phyloP scores from a whole-genome alignment of 1,139 yeast species.

The Candida pseudoviswanathii region DNA sequence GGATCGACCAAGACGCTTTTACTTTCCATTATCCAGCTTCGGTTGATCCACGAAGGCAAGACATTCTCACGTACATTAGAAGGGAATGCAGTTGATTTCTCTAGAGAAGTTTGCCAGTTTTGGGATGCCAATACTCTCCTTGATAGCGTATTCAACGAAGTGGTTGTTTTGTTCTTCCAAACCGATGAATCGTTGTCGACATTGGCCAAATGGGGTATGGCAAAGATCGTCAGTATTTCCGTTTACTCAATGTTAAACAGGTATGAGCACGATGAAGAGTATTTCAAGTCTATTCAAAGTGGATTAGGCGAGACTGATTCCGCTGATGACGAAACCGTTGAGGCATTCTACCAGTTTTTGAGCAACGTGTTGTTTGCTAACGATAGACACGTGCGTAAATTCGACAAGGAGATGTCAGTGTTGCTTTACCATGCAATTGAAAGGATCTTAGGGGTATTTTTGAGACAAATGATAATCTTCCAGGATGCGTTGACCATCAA shows the following conservation, averaged over 20 bases:
- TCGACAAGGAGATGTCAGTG: not conserved
- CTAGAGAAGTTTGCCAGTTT: conserved; percentile 3
- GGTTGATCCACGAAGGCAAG: conserved; percentile 13
- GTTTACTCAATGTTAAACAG: conserved; percentile 22
- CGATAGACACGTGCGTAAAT: conserved; percentile 7
- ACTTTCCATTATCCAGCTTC: conserved; percentile 36
- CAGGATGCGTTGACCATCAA: conserved; percentile 34
- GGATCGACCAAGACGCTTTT: conserved; percentile 37
- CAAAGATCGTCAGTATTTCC: conserved; percentile 28
- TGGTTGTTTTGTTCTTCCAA: conserved; percentile 42
- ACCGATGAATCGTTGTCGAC: conserved; percentile 46
- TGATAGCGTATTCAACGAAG: conserved; percentile 41
- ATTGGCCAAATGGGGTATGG: conserved; percentile 31
- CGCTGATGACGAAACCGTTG: not conserved
- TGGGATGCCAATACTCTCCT: conserved; percentile 28
- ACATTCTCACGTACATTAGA: conserved; percentile 3
- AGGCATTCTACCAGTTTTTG: conserved; percentile 2
- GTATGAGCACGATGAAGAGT: conserved; percentile 2
- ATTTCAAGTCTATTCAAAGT: conserved; percentile 3
- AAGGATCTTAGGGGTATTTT: conserved; percentile 33
- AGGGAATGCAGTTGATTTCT: not conserved
- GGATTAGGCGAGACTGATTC: conserved; percentile 3
- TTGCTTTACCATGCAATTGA: conserved; percentile 31
- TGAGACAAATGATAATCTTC: conserved; percentile 40
- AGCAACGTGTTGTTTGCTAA: not conserved